Conservation (phyloP, 2,329 filamentous ascomycete species). For the Penicillium hordei region DNA sequence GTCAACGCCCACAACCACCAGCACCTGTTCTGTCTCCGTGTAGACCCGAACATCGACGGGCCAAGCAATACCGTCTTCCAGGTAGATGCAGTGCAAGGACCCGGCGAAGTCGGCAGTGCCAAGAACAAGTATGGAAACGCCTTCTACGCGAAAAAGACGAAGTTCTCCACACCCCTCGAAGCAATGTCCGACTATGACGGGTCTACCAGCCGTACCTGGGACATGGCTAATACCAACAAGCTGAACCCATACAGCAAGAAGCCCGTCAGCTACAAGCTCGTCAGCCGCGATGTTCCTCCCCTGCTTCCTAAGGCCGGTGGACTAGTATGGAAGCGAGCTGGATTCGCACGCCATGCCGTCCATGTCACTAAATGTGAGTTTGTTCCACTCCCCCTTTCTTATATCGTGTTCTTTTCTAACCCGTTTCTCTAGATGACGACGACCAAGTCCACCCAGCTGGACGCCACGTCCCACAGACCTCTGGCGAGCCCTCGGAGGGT, state of each 20-base stretch:
- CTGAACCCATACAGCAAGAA: slow-evolving; percentile 85
- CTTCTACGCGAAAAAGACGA: slow-evolving; percentile 82
- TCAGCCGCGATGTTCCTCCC: slow-evolving; percentile 77
- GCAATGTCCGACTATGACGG: slow-evolving; percentile 79
- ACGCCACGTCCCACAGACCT: slow-evolving; percentile 84
- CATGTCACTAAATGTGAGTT: slow-evolving; percentile 83
- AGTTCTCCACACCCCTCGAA: slow-evolving; percentile 68
- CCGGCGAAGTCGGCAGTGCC: slow-evolving; percentile 72
- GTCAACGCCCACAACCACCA: slow-evolving; percentile 97
- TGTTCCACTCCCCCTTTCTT: not conserved
- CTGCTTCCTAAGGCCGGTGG: slow-evolving; percentile 78
- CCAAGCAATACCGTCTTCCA: slow-evolving; percentile 81
- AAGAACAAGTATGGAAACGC: slow-evolving; percentile 90
- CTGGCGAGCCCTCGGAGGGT: slow-evolving; percentile 71
- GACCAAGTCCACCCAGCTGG: slow-evolving; percentile 82
- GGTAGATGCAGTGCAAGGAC: slow-evolving; percentile 69
- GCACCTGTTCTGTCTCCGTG: slow-evolving; percentile 86
- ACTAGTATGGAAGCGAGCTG: slow-evolving; percentile 85
- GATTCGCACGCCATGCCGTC: slow-evolving; percentile 81
- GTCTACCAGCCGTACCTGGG: slow-evolving; percentile 78
- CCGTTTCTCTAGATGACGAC: slow-evolving; percentile 63
- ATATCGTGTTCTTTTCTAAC: slow-evolving; percentile 1
- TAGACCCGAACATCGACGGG: slow-evolving; percentile 86
- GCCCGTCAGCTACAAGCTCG: slow-evolving; percentile 82
- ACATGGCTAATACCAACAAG: slow-evolving; percentile 80